Evolutionary conservation across 1,284 basidiomycete genomes (phyloP).

Genomic region (Ceratobasidium sp.): DNA sequence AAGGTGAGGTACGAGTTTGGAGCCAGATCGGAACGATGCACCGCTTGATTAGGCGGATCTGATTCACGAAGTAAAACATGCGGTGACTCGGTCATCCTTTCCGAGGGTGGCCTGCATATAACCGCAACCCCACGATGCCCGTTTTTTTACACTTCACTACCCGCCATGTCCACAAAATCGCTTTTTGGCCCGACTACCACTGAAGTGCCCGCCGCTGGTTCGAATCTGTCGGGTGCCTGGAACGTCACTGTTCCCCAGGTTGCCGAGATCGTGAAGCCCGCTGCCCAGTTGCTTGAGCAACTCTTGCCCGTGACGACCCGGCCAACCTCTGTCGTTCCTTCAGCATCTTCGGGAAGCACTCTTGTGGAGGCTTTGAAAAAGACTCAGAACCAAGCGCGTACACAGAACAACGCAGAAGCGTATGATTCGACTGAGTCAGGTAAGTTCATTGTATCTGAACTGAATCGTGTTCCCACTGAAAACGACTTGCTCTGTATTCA

Average conservation of each 20-base stretch:
- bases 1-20: neutral
- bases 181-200: conserved; percentile 44
- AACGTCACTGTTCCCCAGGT: conserved; percentile 35
- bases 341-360: conserved; percentile 12
- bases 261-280: conserved; percentile 23
- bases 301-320: conserved; percentile 30
- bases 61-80: conserved; percentile 9
- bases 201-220: conserved; percentile 10
- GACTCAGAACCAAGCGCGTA: conserved; percentile 41
- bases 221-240: neutral
- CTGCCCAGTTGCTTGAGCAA: conserved; percentile 41
- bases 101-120: conserved; percentile 21
- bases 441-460: neutral
- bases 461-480: too few relatives aligned
- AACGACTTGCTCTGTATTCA: neutral
- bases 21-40: conserved; percentile 15
- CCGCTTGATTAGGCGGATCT: conserved; percentile 25
- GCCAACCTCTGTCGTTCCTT: neutral
- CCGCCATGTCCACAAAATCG: conserved; percentile 26
- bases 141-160: neutral
- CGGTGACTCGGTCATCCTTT: conserved; percentile 29
- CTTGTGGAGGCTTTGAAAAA: conserved; percentile 34
- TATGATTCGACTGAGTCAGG: conserved; percentile 36
- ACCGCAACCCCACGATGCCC: conserved; percentile 1
- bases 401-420: conserved; percentile 38